These are phyloP conservation scores for Akanthomyces dipterigenus DNA, from an alignment of 2,329 filamentous ascomycete genomes.

Conservation along the genomic window DNA sequence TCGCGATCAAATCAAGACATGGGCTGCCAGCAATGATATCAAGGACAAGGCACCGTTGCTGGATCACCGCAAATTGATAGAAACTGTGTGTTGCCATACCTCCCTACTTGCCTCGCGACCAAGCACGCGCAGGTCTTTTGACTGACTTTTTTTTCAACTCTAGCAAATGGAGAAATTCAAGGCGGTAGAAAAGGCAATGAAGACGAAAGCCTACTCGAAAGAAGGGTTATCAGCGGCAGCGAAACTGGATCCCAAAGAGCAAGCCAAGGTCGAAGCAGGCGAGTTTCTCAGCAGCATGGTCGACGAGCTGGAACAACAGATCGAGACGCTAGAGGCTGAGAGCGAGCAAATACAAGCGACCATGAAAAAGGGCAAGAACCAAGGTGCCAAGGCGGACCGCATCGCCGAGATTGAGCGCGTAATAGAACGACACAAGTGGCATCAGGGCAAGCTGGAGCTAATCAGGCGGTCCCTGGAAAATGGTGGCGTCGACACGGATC, in stretches of 20 bases:
- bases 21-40: conserved; percentile 97
- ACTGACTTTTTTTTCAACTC: conserved; percentile 19
- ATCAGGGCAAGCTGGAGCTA: conserved; percentile 86
- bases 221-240: conserved; percentile 87
- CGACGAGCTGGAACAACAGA: conserved; percentile 87
- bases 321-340: conserved; percentile 88
- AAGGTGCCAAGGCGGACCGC: conserved; percentile 74
- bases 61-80: conserved; percentile 92
- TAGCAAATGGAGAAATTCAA: conserved; percentile 99
- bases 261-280: conserved; percentile 82
- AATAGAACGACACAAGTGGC: conserved; percentile 94
- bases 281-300: conserved; percentile 84
- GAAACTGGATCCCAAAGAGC: conserved; percentile 95
- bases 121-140: not conserved
- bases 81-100: conserved; percentile 63
- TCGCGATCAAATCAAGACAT: conserved; percentile 99
- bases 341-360: conserved; percentile 78
- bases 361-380: conserved; percentile 92
- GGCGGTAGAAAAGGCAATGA: conserved; percentile 99
- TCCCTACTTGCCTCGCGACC: not conserved
- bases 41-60: conserved; percentile 96
- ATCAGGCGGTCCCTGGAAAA: conserved; percentile 88
- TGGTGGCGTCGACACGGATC: conserved; percentile 77
- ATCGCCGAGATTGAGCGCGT: conserved; percentile 77
- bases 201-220: conserved; percentile 99